Evolutionary conservation across 352 stramenopile genomes (phyloP), one percentile per base, ranked within the genome.

Genomic region (Pythium phragmiticola): DNA sequence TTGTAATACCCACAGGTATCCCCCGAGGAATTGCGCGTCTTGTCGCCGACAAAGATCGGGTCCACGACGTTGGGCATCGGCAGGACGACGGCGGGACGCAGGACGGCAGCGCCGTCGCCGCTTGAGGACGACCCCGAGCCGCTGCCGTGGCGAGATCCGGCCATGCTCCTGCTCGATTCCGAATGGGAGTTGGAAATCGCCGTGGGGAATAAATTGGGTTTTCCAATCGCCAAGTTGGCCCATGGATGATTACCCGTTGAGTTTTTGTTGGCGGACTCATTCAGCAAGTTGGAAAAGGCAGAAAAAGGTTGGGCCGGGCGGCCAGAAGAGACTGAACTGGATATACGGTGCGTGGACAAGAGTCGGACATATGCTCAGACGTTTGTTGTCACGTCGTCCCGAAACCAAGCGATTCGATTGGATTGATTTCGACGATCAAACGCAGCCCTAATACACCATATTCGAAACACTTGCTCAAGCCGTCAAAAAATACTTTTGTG

Each of bases 1-100:
- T 63, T 60, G 72, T 89, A 88, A 68, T 87, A 89, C 62, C 75
- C 82, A 67, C 83, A 92, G 34, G 74, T 79, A 53, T 87, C 77
- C 57, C 70, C 80, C 19, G 73, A 71, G 2, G 65, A 65, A 60
- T 82, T 76, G 60, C 80, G 70, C 45, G 66, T 70, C 45, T 76
- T 71, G 64, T 78, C 71, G 60, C 70, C 59, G 30, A 76, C 52
- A 50, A 52, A 46, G 66, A 74, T 64, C 33, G 55, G 48, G 37
- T 56, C 46, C 34, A 60, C 51, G 21, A 39, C 52, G 34, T 39
- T 39, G 14, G 52, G 13, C 39, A 36, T 11, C 4, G 51, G 11
- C 47, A 19, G 17, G 28, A 46, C n/a, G 51, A 17, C 11, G 51
- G 19, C 42, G 55, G 16, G 42, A 39, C 12, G 46, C 21, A 46